Evolutionary conservation across 2,329 filamentous ascomycete species (phyloP).

Genomic region (Elsinoe arachidis): DNA sequence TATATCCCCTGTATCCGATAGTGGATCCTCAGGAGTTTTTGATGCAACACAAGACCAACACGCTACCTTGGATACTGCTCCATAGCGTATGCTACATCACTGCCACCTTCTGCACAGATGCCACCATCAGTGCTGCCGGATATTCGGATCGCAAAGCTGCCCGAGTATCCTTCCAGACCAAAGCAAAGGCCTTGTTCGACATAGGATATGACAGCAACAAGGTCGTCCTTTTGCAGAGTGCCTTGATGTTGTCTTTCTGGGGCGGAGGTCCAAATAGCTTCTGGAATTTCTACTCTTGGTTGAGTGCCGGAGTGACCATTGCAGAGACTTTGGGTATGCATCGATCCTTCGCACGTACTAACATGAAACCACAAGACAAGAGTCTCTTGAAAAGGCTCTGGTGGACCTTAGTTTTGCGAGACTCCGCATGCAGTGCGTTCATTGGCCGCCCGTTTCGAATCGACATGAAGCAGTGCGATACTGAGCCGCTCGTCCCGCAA

Average conservation of each 20-base stretch:
- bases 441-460: constrained; percentile 20
- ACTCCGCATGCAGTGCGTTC: constrained; percentile 18
- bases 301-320: constrained; percentile 19
- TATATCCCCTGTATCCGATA: constrained; percentile 16
- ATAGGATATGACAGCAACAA: constrained; percentile 19
- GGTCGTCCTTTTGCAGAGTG: constrained; percentile 18
- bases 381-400: constrained; percentile 19
- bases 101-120: constrained; percentile 16
- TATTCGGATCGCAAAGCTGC: constrained; percentile 15
- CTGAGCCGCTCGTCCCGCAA: constrained; percentile 15
- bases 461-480: constrained; percentile 19
- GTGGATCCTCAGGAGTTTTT: constrained; percentile 14
- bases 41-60: constrained; percentile 9
- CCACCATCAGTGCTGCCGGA: constrained; percentile 13
- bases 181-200: constrained; percentile 20
- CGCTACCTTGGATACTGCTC: constrained; percentile 17
- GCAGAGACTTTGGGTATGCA: constrained; percentile 21
- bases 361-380: constrained; percentile 17
- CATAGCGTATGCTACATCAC: constrained; percentile 18
- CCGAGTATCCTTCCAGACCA: constrained; percentile 14
- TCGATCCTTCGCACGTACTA: constrained; percentile 14
- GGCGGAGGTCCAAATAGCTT: constrained; percentile 18
- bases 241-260: constrained; percentile 19
- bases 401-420: constrained; percentile 20
- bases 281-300: constrained; percentile 20